Evolutionary conservation across 1,284 basidiomycete species (phyloP), one percentile per base, ranked within the genome.

Genomic region (Caloboletus inedulis): DNA sequence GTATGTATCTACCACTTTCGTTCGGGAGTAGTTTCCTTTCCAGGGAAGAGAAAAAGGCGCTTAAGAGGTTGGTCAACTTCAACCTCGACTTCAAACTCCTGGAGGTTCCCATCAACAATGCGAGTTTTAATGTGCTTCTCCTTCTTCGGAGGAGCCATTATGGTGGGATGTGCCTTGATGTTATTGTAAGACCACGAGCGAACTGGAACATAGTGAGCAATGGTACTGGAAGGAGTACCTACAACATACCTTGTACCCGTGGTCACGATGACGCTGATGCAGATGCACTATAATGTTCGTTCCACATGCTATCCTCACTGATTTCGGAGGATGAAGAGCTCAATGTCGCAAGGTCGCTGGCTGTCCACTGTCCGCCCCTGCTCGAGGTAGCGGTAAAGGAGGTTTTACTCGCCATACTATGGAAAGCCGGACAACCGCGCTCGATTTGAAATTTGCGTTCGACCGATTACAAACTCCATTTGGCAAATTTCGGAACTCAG

Each of bases 181-280:
- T 84, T 81, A 58, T 86, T 85, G 60, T 86, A 87, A 2, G 84
- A 86, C 84, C 82, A 85, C 1, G 85, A 82, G 18, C 82, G 82
- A 13, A 73, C 85, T 62, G 36, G 41, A 43, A 13, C 8, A 6
- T 13, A 19, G 34, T 51, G 31, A 55, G 57, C 6, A 12, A 49
- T 2, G 7, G n/a, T 30, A 31, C 10, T 6, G 2, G 33, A 25
- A 6, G 3, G 39, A 8, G 10, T 8, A n/a, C n/a, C n/a, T n/a
- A n/a, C n/a, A n/a, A n/a, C 72, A 56, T 55, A 71, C 74, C 69
- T 54, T 70, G 66, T 6, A 60, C 60, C 25, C 56, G 59, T 50
- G 65, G 64, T 54, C 63, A 63, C n/a, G 65, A 65, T 3, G 59
- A 50, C 3, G 40, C 14, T 3, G 66, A 51, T 7, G 52, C 41